Evolutionary conservation across 2,329 filamentous ascomycete species (phyloP).

Genomic region (Lasiodiplodia sp.): DNA sequence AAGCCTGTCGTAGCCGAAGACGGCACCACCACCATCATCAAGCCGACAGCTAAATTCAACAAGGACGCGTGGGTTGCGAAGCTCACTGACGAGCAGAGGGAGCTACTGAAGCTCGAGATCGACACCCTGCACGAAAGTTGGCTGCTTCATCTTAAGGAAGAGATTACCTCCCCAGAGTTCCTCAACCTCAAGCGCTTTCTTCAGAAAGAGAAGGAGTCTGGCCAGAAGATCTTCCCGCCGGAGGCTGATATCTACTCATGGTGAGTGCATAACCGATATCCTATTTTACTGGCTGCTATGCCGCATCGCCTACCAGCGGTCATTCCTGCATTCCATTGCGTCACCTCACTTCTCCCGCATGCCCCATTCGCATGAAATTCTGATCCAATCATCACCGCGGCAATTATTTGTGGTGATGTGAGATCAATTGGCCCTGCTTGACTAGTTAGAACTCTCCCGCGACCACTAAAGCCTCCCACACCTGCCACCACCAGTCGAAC

Average conservation of each 20-base stretch:
- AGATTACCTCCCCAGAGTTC: conserved; percentile 80
- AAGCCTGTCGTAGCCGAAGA: conserved; percentile 36
- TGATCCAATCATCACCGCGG: not conserved
- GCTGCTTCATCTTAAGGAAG: conserved; percentile 87
- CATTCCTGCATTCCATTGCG: not conserved
- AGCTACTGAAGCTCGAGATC: conserved; percentile 86
- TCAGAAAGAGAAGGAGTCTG: conserved; percentile 74
- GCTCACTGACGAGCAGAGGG: conserved; percentile 81
- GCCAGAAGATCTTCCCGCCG: conserved; percentile 86
- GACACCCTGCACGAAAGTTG: conserved; percentile 91
- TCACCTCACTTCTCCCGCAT: not conserved
- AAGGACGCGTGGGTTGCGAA: conserved; percentile 88
- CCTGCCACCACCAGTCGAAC: not conserved
- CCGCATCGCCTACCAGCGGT: not conserved
- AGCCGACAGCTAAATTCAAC: conserved; percentile 69
- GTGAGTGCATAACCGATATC: conserved; percentile 58
- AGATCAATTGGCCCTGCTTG: not conserved
- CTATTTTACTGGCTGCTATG: conserved; percentile 4
- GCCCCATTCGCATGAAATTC: not conserved
- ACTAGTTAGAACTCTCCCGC: not conserved
- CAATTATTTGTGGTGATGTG: not conserved
- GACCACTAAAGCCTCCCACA: not conserved
- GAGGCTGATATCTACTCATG: conserved; percentile 92
- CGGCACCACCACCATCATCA: conserved; percentile 36
- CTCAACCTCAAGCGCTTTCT: conserved; percentile 88